A percentile compares a stretch with the other conserved stretches of the same genome.
Evolutionary conservation across 148 eudicot genomes (phyloP).

Genomic region (Silene conica): DNA sequence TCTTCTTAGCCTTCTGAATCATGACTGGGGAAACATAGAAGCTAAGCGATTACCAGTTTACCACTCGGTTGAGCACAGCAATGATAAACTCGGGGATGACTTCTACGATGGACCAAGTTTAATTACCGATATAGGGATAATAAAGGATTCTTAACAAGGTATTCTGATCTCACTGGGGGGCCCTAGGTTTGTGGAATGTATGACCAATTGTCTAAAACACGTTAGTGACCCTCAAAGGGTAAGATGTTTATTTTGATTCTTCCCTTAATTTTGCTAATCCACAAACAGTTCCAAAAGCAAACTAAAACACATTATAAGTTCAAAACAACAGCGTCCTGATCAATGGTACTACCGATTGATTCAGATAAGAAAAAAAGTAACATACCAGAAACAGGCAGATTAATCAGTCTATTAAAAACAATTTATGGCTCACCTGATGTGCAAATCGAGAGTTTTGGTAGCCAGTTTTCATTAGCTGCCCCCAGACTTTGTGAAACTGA

Average conservation of each 20-base stretch:
- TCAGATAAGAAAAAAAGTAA: background rate
- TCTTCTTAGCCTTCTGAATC: too few species aligned
- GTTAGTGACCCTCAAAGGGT: too few species aligned
- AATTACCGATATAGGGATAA: too few species aligned
- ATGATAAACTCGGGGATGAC: too few species aligned
- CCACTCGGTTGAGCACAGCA: too few species aligned
- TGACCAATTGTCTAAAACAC: background rate
- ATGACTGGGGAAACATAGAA: too few species aligned
- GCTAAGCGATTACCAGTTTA: too few species aligned
- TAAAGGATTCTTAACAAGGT: background rate
- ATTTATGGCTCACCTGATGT: constrained; percentile 66
- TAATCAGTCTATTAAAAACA: constrained; percentile 1
- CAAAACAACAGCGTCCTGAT: background rate
- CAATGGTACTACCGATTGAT: background rate
- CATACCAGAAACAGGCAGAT: background rate
- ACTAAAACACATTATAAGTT: background rate
- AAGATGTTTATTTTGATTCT: background rate
- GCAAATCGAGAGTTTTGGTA: constrained; percentile 97
- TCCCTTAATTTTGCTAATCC: background rate
- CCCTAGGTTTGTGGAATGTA: background rate
- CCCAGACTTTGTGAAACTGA: constrained; percentile 94
- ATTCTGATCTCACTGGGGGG: background rate
- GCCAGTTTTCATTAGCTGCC: constrained; percentile 98
- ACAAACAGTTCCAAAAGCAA: background rate
- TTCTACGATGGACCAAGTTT: too few species aligned